Conservation (phyloP, 2,329 filamentous ascomycete genomes). For the Tolypocladium ovalisporum region DNA sequence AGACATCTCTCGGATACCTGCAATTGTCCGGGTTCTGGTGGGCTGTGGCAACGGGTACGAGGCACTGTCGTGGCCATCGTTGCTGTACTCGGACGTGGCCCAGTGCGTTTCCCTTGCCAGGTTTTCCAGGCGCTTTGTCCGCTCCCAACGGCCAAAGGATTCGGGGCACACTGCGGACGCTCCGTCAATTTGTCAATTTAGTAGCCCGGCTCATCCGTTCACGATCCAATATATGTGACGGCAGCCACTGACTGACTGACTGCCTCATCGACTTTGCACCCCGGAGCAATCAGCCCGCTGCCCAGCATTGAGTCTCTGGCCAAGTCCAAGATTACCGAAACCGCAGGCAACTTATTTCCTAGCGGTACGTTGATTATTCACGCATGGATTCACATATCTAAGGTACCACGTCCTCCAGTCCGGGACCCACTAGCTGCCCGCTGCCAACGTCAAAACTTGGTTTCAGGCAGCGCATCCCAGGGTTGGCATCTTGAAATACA, state of each 20-base stretch:
- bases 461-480: background rate
- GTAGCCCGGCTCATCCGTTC: background rate
- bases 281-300: background rate
- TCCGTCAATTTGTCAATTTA: no score
- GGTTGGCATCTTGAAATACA: background rate
- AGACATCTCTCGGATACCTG: background rate
- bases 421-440: background rate
- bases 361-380: no score
- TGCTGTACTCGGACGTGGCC: background rate
- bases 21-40: background rate
- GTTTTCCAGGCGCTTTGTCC: no score
- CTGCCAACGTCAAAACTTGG: background rate
- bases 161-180: background rate
- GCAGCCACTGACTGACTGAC: background rate
- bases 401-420: no score
- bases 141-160: no score
- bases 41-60: background rate
- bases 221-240: background rate
- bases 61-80: background rate
- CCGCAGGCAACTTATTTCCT: no score
- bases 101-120: background rate
- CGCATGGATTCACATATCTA: no score
- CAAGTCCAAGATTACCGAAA: background rate
- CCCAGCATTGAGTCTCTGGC: background rate
- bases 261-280: background rate